Percentiles rank a stretch among this genome's conserved stretches.
phyloP scores from a whole-genome alignment of 1,284 basidiomycete species.

The Pterula multifida region DNA sequence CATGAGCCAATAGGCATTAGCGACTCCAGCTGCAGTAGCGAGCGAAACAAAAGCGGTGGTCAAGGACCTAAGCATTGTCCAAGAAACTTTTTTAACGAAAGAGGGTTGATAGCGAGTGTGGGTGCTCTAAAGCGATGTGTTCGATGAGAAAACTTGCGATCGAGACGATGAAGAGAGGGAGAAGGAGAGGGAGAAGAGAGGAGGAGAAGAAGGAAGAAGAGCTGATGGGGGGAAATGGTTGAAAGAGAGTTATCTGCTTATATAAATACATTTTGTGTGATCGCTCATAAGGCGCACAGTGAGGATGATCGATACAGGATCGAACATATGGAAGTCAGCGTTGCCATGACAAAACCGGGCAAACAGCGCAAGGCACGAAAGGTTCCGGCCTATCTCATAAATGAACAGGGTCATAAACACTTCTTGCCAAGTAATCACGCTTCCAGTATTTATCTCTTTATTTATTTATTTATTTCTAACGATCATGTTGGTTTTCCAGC shows the following conservation, averaged over 20 bases:
- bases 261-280: too few relatives aligned
- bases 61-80: not conserved
- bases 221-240: not conserved
- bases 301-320: too few relatives aligned
- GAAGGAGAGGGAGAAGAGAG: not conserved
- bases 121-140: not conserved
- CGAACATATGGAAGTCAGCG: too few relatives aligned
- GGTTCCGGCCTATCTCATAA: too few relatives aligned
- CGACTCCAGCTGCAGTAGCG: slow-evolving; percentile 11
- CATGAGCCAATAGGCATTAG: slow-evolving; percentile 23
- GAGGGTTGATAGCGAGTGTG: not conserved
- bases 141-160: not conserved
- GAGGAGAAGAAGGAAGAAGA: not conserved
- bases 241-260: too few relatives aligned
- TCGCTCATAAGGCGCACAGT: too few relatives aligned
- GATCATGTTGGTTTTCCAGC: not conserved
- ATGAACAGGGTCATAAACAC: too few relatives aligned
- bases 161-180: not conserved
- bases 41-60: not conserved
- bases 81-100: too few relatives aligned
- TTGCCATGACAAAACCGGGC: too few relatives aligned
- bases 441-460: not conserved
- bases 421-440: too few relatives aligned
- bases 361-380: too few relatives aligned
- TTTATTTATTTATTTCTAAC: not conserved